These are phyloP conservation scores for Phytophthora capsici DNA, from an alignment of 352 stramenopile species.

Conservation along the genomic window DNA sequence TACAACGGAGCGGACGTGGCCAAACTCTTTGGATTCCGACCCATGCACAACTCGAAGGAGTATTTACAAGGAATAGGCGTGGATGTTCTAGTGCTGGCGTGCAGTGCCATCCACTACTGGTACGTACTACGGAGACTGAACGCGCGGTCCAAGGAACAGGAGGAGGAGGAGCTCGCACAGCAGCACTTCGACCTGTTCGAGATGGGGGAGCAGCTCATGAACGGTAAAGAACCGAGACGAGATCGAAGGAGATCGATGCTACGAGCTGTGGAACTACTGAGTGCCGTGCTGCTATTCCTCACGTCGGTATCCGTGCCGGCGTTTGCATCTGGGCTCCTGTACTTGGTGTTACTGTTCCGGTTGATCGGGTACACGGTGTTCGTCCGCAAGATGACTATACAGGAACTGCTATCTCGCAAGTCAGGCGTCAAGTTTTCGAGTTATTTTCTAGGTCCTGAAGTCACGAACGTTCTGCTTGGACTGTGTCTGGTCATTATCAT, in stretches of 20 bases:
- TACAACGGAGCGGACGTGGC: constrained; percentile 32
- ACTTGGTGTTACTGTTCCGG: constrained; percentile 58
- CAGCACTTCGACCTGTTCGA: constrained; percentile 69
- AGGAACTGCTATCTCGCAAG: constrained; percentile 49
- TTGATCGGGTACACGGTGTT: constrained; percentile 78
- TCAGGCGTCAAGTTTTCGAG: constrained; percentile 36
- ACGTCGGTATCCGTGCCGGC: constrained; percentile 67
- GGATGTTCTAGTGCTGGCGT: constrained; percentile 65
- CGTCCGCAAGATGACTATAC: constrained; percentile 62
- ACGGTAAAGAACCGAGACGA: constrained; percentile 30
- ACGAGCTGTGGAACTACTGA: constrained; percentile 53
- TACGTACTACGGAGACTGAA: constrained; percentile 56
- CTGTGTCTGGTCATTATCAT: constrained; percentile 58
- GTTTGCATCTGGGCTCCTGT: constrained; percentile 61
- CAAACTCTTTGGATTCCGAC: constrained; percentile 51
- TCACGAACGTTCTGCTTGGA: constrained; percentile 51
- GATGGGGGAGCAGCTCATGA: constrained; percentile 53
- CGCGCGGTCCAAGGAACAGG: constrained; percentile 27
- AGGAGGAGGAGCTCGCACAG: constrained; percentile 34
- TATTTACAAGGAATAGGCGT: constrained; percentile 60
- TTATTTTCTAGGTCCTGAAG: constrained; percentile 52
- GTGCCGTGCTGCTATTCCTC: constrained; percentile 61
- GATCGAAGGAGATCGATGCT: constrained; percentile 39
- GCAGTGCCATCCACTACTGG: constrained; percentile 67
- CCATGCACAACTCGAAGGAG: constrained; percentile 40